Conservation (phyloP, 805 yeast species). For the Wickerhamiella lipophila region DNA sequence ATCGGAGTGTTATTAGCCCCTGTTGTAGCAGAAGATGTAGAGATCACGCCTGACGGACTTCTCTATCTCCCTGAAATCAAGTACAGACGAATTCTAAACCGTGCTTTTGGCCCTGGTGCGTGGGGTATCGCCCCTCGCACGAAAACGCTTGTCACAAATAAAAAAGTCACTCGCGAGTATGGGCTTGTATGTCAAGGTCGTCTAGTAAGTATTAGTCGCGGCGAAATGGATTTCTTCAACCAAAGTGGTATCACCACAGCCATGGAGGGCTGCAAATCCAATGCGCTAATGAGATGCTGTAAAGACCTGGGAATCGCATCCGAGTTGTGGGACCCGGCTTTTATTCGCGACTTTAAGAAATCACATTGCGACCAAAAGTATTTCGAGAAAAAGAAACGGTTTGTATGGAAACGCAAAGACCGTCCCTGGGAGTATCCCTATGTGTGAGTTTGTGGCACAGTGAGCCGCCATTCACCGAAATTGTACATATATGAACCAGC, state of each 20-base stretch:
- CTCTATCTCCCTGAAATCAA: conserved; percentile 89
- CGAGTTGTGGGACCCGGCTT: conserved; percentile 93
- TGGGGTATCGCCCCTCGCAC: conserved; percentile 97
- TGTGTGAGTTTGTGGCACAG: conserved; percentile 5
- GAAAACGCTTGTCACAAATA: conserved; percentile 62
- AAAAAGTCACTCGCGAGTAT: conserved; percentile 75
- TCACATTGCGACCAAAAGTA: conserved; percentile 65
- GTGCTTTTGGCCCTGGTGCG: conserved; percentile 96
- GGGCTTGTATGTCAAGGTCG: conserved; percentile 80
- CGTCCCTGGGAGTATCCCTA: conserved; percentile 78
- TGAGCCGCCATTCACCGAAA: too few species aligned
- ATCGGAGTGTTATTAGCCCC: conserved; percentile 50
- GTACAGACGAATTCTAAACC: conserved; percentile 76
- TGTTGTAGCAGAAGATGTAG: conserved; percentile 62
- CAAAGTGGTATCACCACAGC: conserved; percentile 88
- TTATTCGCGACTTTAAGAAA: conserved; percentile 57
- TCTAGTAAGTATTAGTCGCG: conserved; percentile 81
- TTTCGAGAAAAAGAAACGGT: conserved; percentile 65
- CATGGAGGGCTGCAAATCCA: conserved; percentile 91
- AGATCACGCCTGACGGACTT: conserved; percentile 91
- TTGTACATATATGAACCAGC: too few species aligned
- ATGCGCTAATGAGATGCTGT: conserved; percentile 95
- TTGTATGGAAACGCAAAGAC: conserved; percentile 83
- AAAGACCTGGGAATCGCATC: conserved; percentile 94
- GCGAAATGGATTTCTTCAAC: conserved; percentile 86